Conservation (phyloP, 148 eudicot genomes). For the Simmondsia chinensis region DNA sequence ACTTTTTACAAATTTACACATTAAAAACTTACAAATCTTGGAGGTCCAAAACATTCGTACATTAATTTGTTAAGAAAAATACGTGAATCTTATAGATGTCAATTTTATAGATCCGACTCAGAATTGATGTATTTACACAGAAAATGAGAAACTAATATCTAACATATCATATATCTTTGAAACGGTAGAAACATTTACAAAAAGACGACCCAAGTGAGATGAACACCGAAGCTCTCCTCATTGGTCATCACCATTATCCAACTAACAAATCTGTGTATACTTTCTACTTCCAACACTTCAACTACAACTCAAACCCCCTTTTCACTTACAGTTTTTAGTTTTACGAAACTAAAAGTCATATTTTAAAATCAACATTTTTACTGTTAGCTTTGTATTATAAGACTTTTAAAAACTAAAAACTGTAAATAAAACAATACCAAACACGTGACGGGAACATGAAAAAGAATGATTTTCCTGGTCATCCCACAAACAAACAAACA, state of each 20-base stretch:
- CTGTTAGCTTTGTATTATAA: background rate
- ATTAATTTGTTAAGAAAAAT: too few relatives aligned
- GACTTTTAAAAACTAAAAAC: background rate
- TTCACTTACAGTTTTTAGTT: background rate
- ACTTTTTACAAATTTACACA: too few relatives aligned
- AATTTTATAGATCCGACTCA: too few relatives aligned
- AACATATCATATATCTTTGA: background rate
- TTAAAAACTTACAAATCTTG: too few relatives aligned
- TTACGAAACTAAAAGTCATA: background rate
- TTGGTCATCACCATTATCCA: slow-evolving; percentile 13
- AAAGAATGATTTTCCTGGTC: too few relatives aligned
- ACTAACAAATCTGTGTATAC: background rate
- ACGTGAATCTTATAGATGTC: too few relatives aligned
- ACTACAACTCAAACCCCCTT: background rate
- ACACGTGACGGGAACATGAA: too few relatives aligned
- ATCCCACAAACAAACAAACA: slow-evolving; percentile 4
- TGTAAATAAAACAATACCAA: too few relatives aligned
- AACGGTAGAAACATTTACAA: slow-evolving; percentile 14
- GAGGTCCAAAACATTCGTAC: too few relatives aligned
- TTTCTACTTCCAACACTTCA: slow-evolving; percentile 4
- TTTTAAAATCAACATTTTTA: background rate
- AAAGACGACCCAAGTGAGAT: slow-evolving; percentile 21
- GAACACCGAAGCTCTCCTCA: slow-evolving; percentile 3
- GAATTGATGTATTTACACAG: background rate
- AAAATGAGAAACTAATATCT: too few relatives aligned